Evolutionary conservation across 2,329 filamentous ascomycete species (phyloP).

Genomic region (Sporothrix schenckii): DNA sequence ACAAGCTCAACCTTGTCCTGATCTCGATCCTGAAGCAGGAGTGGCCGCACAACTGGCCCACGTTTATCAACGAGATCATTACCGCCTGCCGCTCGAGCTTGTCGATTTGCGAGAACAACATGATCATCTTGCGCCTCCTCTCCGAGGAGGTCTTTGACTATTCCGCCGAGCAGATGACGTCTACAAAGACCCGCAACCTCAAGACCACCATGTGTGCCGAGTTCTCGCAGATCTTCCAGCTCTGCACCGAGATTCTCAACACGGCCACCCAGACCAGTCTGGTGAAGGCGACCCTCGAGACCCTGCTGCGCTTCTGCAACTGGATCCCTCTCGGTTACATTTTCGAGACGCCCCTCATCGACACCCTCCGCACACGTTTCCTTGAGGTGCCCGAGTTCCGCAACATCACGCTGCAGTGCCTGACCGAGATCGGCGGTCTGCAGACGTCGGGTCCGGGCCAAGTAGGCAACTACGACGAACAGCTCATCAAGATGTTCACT

Average conservation of each 20-base stretch:
- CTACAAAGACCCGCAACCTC: conserved; percentile 89
- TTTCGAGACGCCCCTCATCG: conserved; percentile 95
- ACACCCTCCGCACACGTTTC: conserved; percentile 89
- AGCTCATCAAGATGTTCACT: conserved; percentile 97
- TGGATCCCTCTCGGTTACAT: conserved; percentile 99
- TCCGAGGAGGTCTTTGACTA: conserved; percentile 99
- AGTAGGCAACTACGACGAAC: conserved; percentile 82
- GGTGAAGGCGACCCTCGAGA: conserved; percentile 96
- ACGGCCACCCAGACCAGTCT: conserved; percentile 83
- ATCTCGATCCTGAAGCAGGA: conserved; percentile 98
- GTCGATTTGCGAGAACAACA: conserved; percentile 99
- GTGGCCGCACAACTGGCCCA: conserved; percentile 98
- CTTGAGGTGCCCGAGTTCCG: conserved; percentile 92
- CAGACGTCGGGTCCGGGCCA: conserved; percentile 74
- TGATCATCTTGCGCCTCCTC: conserved; percentile 92
- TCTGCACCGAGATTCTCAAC: conserved; percentile 92
- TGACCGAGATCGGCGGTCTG: conserved; percentile 94
- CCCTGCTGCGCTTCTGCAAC: conserved; percentile 92
- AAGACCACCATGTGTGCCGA: conserved; percentile 99
- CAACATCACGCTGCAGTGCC: conserved; percentile 92
- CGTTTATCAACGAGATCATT: conserved; percentile 77
- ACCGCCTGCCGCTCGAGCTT: conserved; percentile 92
- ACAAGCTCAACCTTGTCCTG: conserved; percentile 97
- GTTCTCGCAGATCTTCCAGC: conserved; percentile 96
- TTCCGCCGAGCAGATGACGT: conserved; percentile 99